These are phyloP conservation scores for Penstemon eatonii DNA, from an alignment of 257 asterid genomes.

Conservation along the genomic window DNA sequence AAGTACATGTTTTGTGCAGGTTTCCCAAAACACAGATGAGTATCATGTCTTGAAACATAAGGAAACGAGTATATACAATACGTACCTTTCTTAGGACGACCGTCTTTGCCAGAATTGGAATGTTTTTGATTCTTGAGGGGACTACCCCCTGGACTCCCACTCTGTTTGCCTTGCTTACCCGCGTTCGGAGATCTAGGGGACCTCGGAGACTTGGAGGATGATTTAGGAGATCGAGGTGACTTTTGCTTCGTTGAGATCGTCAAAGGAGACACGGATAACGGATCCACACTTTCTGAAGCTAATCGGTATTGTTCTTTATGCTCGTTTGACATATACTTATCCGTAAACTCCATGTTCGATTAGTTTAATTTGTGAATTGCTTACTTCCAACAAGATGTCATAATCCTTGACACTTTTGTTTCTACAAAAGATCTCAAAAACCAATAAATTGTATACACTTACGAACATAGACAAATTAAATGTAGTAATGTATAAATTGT, in stretches of 20 bases:
- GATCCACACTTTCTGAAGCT: slow-evolving; percentile 62
- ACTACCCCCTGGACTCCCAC: slow-evolving; percentile 41
- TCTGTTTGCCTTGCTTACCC: slow-evolving; percentile 30
- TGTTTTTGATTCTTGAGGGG: slow-evolving; percentile 55
- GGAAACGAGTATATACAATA: too few species aligned
- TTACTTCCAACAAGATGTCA: slow-evolving; percentile 11
- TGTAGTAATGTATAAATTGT: too few species aligned
- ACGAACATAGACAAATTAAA: too few species aligned
- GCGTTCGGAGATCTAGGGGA: slow-evolving; percentile 47
- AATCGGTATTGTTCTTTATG: slow-evolving; percentile 55
- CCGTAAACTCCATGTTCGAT: slow-evolving; percentile 46
- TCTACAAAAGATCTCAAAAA: background rate
- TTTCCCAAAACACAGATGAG: background rate
- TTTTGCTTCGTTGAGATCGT: slow-evolving; percentile 42
- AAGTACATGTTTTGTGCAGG: background rate
- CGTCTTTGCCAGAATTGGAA: slow-evolving; percentile 50
- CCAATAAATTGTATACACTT: too few species aligned
- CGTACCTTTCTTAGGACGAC: slow-evolving; percentile 79
- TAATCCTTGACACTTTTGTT: slow-evolving; percentile 12
- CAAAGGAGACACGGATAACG: slow-evolving; percentile 45
- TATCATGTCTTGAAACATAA: too few species aligned
- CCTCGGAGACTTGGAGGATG: slow-evolving; percentile 46
- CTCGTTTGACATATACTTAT: slow-evolving; percentile 48
- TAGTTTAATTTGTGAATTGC: background rate
- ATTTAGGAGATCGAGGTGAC: slow-evolving; percentile 54